Evolutionary conservation across 192 early-diverging fungal genomes (phyloP), one percentile per base, ranked within the genome.

Genomic region (Cetraspora pellucida): DNA sequence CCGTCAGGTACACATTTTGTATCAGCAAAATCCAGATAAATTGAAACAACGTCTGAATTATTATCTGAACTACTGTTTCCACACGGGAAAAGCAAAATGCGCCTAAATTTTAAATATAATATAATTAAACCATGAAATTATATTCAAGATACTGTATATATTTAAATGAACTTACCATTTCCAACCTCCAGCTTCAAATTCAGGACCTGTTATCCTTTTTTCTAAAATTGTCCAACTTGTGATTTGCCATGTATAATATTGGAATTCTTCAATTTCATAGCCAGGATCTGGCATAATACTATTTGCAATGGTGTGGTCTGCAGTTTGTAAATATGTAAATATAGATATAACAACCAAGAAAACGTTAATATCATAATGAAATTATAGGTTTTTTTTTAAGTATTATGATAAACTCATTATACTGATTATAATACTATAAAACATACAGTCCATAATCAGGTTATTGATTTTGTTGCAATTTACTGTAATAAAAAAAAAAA

Each of bases 21-120:
- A 71, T 95, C 92, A 47, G 93, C 86, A 79, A 88, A 91, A 74
- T 99, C 95, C 19, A 99, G 78, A 81, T 96, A 99, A 54, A 96
- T 85, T 10, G 96, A 94, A 49, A 94, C 80, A 2, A 76, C 82
- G 45, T 97, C 93, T 0, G 46, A 59, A 25, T 77, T 82, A 46
- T 89, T n/a, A n/a, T n/a, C n/a, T n/a, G n/a, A n/a, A n/a, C n/a
- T n/a, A n/a, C n/a, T 87, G 85, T 97, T 98, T 43, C 97, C 97
- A 45, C 83, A 88, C 28, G 96, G 95, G 79, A 98, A 99, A 28
- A 97, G 78, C 2, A 97, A 85, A 11, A 99, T 84, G 72, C 90
- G 85, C 97, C 97, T 95, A 77, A 47, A 23, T 58, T 66, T 4
- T 31, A 8, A 65, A 31, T 13, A 19, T 28, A 27, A 30, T 31